Conservation (phyloP, 1,284 basidiomycete species). For the Mrakiaceae sp. region DNA sequence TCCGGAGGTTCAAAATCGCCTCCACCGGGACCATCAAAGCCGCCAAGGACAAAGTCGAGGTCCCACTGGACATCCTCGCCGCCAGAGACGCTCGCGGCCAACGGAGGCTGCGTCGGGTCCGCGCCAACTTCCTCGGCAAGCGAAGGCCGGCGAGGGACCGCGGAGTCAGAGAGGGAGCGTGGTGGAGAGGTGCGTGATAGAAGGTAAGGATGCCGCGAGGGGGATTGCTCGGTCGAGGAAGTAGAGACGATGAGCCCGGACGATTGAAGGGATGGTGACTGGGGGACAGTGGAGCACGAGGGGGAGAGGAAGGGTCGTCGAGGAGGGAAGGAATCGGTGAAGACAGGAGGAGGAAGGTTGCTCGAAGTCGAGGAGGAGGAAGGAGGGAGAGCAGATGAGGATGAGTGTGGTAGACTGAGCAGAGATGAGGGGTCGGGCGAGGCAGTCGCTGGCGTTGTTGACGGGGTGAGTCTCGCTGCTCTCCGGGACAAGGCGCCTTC, state of each 20-base stretch:
- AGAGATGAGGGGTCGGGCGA: no score
- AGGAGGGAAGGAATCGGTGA: no score
- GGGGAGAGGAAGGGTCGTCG: constrained; percentile 2
- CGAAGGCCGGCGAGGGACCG: constrained; percentile 16
- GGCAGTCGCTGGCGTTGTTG: no score
- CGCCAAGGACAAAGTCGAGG: constrained; percentile 15
- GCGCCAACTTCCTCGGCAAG: constrained; percentile 12
- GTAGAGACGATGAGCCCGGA: neutral
- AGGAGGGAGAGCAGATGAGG: no score
- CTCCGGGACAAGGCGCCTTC: no score
- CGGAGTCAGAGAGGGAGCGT: constrained; percentile 16
- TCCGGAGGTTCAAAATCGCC: no score
- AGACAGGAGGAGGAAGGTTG: no score
- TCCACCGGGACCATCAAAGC: neutral
- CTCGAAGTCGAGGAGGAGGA: no score
- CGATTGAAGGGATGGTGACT: neutral
- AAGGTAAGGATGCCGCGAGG: no score
- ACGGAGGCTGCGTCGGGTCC: neutral
- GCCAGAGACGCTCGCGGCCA: constrained; percentile 1
- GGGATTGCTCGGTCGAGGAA: neutral
- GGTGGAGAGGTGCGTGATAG: neutral
- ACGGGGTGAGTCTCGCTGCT: no score
- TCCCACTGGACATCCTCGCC: constrained; percentile 16
- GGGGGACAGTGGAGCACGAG: neutral
- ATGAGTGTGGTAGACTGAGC: no score